These are phyloP conservation scores for Zymoseptoria pseudotritici DNA, from an alignment of 2,329 filamentous ascomycete species.

Conservation along the genomic window DNA sequence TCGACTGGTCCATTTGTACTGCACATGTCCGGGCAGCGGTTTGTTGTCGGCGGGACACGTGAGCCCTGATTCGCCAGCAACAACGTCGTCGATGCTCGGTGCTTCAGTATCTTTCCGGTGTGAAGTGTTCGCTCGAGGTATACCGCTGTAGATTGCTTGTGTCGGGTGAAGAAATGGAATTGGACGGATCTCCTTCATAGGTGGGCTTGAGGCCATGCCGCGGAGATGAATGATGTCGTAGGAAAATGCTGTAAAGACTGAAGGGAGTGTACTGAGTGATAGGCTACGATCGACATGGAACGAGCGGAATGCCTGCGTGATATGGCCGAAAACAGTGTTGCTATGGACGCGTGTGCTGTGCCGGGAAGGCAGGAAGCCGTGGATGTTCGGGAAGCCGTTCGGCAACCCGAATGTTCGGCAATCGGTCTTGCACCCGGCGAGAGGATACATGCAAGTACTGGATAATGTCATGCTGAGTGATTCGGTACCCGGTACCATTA, in stretches of 20 bases:
- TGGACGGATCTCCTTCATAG: neutral
- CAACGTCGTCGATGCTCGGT: neutral
- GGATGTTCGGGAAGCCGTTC: too few relatives aligned
- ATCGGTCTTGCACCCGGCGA: too few relatives aligned
- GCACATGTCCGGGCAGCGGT: constrained; percentile 9
- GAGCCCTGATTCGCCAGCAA: neutral
- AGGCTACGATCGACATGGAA: too few relatives aligned
- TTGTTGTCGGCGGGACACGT: neutral
- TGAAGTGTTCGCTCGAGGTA: neutral
- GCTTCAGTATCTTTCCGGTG: neutral
- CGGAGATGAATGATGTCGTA: neutral
- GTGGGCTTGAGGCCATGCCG: neutral
- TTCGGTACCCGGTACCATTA: too few relatives aligned
- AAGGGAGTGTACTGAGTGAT: too few relatives aligned
- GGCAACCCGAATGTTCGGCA: too few relatives aligned
- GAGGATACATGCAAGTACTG: too few relatives aligned
- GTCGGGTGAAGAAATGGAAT: neutral
- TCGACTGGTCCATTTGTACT: constrained; percentile 35
- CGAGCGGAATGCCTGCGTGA: too few relatives aligned
- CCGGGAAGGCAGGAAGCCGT: too few relatives aligned
- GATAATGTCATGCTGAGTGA: too few relatives aligned
- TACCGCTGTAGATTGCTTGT: neutral
- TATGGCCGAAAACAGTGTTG: too few relatives aligned
- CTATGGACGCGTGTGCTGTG: too few relatives aligned
- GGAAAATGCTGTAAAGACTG: neutral